phyloP scores from a whole-genome alignment of 768 basidiomycete genomes.

The Suillus americanus region DNA sequence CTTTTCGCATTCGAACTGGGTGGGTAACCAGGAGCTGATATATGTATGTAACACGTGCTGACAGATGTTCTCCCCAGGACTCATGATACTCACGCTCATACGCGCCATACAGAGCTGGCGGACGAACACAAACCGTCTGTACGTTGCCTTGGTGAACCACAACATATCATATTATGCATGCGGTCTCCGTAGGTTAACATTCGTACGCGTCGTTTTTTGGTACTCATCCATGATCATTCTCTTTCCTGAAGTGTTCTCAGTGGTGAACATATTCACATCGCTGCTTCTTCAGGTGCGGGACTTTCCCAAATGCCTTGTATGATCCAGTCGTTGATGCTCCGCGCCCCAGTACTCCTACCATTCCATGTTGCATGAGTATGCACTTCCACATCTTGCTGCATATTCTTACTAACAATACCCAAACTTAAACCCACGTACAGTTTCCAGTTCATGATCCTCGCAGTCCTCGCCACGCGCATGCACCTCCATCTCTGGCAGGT shows the following conservation, averaged over 20 bases:
- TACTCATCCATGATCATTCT: not conserved
- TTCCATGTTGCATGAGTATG: not conserved
- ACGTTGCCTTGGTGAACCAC: not conserved
- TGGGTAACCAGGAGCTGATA: not conserved
- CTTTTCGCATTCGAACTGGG: not conserved
- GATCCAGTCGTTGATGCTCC: not conserved
- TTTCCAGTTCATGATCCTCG: not conserved
- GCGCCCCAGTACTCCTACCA: not conserved
- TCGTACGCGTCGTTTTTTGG: too few relatives aligned
- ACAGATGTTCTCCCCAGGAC: not conserved
- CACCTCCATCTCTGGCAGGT: not conserved
- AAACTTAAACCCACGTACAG: not conserved
- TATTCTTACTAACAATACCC: not conserved
- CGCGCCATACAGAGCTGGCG: not conserved
- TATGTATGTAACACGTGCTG: not conserved
- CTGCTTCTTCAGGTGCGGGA: too few relatives aligned
- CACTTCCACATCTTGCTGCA: not conserved
- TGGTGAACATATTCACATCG: too few relatives aligned
- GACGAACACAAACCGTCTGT: not conserved
- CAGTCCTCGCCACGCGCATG: not conserved
- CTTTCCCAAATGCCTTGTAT: not conserved
- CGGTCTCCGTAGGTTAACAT: not conserved
- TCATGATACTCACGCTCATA: not conserved
- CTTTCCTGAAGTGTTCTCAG: too few relatives aligned
- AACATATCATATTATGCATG: not conserved